Conservation (phyloP, 805 yeast species). For the Barnettozyma populi region DNA sequence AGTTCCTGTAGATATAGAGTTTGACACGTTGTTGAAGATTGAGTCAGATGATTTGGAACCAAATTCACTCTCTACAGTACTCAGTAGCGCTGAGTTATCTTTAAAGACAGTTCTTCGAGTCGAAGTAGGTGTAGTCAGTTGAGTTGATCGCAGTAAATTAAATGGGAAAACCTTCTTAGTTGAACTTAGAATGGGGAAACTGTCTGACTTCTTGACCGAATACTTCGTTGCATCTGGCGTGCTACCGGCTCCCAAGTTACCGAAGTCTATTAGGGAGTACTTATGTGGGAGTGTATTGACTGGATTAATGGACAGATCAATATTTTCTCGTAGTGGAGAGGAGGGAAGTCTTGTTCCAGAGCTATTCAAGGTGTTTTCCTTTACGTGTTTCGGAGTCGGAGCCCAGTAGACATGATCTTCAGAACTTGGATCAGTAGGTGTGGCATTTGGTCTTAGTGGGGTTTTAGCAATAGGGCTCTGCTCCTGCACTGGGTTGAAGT, state of each 20-base stretch:
- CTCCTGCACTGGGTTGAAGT: background rate
- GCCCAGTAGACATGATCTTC: constrained; percentile 27
- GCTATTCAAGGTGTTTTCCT: background rate
- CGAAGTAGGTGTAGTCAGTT: constrained; percentile 7
- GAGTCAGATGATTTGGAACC: constrained; percentile 4
- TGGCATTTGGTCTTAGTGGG: background rate
- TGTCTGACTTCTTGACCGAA: constrained; percentile 9
- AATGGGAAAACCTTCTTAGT: constrained; percentile 1
- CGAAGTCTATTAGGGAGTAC: constrained; percentile 18
- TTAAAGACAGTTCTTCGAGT: constrained; percentile 5
- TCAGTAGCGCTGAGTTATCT: constrained; percentile 18
- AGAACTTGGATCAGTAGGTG: constrained; percentile 13
- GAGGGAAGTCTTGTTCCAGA: constrained; percentile 16
- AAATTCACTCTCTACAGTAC: constrained; percentile 9
- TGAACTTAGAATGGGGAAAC: constrained; percentile 10
- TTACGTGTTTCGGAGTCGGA: constrained; percentile 20
- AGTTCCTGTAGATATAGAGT: constrained; percentile 5
- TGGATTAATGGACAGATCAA: constrained; percentile 14
- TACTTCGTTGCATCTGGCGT: constrained; percentile 16
- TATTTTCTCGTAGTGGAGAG: constrained; percentile 18
- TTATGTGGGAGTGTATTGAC: constrained; percentile 12
- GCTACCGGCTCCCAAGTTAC: constrained; percentile 15
- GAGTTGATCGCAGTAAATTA: constrained; percentile 6
- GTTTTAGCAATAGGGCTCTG: background rate
- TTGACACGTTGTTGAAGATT: constrained; percentile 4